Percentiles rank a stretch among this genome's conserved stretches.
These are phyloP conservation scores for Xylariomycetidae sp. DNA, from an alignment of 2,329 filamentous ascomycete genomes.

Conservation along the genomic window DNA sequence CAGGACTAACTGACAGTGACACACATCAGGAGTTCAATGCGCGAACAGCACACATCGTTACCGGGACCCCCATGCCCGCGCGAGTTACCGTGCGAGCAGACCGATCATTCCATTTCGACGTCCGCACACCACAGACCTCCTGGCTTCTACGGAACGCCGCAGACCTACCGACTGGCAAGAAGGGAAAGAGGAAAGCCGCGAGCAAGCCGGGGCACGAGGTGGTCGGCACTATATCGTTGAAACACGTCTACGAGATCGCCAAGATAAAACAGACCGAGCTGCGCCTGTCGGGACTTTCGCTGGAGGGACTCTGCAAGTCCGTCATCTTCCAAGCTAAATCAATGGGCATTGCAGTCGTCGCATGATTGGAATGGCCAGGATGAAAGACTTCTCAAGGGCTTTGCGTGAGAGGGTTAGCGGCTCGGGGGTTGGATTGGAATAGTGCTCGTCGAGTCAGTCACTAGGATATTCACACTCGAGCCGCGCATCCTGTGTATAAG, in stretches of 20 bases:
- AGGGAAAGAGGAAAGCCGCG: slow-evolving; percentile 75
- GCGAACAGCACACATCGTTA: slow-evolving; percentile 75
- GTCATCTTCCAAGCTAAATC: slow-evolving; percentile 73
- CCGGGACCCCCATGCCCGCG: slow-evolving; percentile 83
- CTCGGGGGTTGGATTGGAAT: no score
- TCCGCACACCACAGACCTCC: slow-evolving; percentile 91
- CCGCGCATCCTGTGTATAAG: no score
- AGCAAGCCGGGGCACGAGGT: slow-evolving; percentile 69
- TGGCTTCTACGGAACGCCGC: slow-evolving; percentile 84
- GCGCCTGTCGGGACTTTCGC: slow-evolving; percentile 64
- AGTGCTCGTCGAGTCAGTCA: no score
- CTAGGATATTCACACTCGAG: no score
- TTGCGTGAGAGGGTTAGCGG: no score
- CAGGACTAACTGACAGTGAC: no score
- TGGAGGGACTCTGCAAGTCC: slow-evolving; percentile 68
- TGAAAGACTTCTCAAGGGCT: no score
- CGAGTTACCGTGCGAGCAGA: slow-evolving; percentile 90
- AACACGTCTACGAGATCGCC: slow-evolving; percentile 97
- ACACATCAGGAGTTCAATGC: slow-evolving; percentile 99
- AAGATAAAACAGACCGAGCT: slow-evolving; percentile 86
- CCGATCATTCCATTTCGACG: slow-evolving; percentile 86
- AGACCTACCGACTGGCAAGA: slow-evolving; percentile 64
- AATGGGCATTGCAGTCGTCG: slow-evolving; percentile 67
- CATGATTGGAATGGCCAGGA: slow-evolving; percentile 46
- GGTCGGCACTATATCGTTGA: slow-evolving; percentile 83